phyloP scores from a whole-genome alignment of 1,284 basidiomycete species.

The Ceratobasidium sp. region DNA sequence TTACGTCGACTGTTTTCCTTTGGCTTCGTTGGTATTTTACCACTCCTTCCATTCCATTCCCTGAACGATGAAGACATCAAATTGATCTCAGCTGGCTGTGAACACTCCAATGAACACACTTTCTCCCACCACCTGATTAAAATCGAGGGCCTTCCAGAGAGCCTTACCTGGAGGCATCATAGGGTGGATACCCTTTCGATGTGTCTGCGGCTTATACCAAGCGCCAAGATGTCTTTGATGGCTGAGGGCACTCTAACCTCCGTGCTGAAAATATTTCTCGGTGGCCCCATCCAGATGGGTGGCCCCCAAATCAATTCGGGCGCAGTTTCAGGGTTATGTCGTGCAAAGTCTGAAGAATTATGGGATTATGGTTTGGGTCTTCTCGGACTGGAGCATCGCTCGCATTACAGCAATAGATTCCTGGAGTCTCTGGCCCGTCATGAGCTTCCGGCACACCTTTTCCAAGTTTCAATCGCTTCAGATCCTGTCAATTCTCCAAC shows the following conservation, averaged over 20 bases:
- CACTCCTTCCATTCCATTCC: background rate
- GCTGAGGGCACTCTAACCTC: background rate
- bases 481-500: background rate
- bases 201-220: background rate
- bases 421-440: background rate
- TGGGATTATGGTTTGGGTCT: slow-evolving; percentile 1
- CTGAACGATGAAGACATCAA: background rate
- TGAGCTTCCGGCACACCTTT: background rate
- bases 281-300: background rate
- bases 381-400: background rate
- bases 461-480: background rate
- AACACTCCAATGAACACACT: no score
- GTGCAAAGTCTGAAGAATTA: background rate
- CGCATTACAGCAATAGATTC: background rate
- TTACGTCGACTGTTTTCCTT: background rate
- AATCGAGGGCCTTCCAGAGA: background rate
- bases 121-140: no score
- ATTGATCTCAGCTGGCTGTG: no score
- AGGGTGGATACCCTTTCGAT: background rate
- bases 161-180: background rate
- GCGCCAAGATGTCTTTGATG: background rate
- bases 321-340: background rate
- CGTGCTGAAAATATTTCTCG: no score
- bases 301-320: background rate
- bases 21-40: background rate